Evolutionary conservation across 345 rosid species (phyloP).

Genomic region (Hevea brasiliensis): DNA sequence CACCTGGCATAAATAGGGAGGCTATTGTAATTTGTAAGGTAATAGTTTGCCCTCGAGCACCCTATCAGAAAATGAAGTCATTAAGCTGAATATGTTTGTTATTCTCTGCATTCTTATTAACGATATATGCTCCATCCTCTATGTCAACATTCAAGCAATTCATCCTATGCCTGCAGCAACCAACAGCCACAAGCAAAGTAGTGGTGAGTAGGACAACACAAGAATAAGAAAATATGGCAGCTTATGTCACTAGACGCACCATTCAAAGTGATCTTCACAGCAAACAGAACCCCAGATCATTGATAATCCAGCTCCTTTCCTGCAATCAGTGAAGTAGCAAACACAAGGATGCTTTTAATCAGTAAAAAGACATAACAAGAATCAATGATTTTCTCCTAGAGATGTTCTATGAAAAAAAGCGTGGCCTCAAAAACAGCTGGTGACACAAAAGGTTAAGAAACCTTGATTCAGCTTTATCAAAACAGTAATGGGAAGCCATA

Average conservation of each 20-base stretch:
- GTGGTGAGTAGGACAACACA: not conserved
- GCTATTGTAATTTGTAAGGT: not conserved
- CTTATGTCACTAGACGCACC: constrained; percentile 32
- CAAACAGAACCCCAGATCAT: constrained; percentile 62
- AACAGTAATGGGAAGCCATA: too few relatives aligned
- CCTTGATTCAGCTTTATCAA: not conserved
- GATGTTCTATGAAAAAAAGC: not conserved
- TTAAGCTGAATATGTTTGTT: constrained; percentile 43
- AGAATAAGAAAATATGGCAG: not conserved
- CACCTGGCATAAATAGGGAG: not conserved
- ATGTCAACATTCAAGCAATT: constrained; percentile 53
- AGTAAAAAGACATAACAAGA: too few relatives aligned
- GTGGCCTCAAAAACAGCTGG: not conserved
- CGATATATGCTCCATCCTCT: constrained; percentile 46
- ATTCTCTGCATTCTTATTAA: constrained; percentile 25
- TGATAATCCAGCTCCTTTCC: constrained; percentile 58
- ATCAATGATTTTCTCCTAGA: not conserved
- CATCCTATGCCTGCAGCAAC: constrained; percentile 59
- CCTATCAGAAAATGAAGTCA: constrained; percentile 58
- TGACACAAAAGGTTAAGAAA: not conserved
- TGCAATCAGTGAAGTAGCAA: constrained; percentile 17
- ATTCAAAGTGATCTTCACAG: constrained; percentile 73
- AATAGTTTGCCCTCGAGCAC: not conserved
- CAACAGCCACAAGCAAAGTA: not conserved
- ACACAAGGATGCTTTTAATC: not conserved